Base-by-base conservation (phyloP, 169 alveolate species). In the Cryptosporidium sp. region DNA sequence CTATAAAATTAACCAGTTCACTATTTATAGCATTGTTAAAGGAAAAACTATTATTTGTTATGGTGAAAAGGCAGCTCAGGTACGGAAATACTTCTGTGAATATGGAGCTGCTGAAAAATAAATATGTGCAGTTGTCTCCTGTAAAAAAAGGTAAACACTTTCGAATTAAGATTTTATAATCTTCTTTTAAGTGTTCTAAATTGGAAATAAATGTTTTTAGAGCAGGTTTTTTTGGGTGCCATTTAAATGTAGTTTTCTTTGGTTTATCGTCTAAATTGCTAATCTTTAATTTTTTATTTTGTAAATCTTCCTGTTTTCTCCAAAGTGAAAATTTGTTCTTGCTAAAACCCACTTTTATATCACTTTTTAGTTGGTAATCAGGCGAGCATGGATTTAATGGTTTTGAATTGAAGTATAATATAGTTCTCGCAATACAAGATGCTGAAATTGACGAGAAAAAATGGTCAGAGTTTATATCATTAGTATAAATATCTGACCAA, bases 351-450 rank as follows among this genome's bases (percentile, higher is more conserved):
- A 43, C 29, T 33, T 80, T 80, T 45, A 59, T 7, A 21, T 65
- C 80, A 5, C 14, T 29, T 21, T 55, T 61, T 6, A 12, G 7
- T 55, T 73, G 62, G 12, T 4, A 23, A 37, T 52, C 51, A 16
- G 89, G 29, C 31, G 71, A 80, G 8, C 89, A 80, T 43, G 89
- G 89, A 43, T 80, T 80, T 29, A 80, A 21, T 12, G 89, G 89
- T 16, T 39, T 26, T 41, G 89, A 62, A 65, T 80, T 80, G 52
- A 62, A 80, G 10, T 26, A 65, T 45, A 80, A 80, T 33, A 80
- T 80, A 16, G 80, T 65, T 62, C 89, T 80, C 41, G 89, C 55
- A 62, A 80, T 65, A 43, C 89, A 80, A 35, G 75, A 59, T 35
- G 29, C 52, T 41, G 43, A 45, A 39, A 45, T 37, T 29, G 50